phyloP scores from a whole-genome alignment of 78 protist genomes.

The Dictyostelium capitatum region DNA sequence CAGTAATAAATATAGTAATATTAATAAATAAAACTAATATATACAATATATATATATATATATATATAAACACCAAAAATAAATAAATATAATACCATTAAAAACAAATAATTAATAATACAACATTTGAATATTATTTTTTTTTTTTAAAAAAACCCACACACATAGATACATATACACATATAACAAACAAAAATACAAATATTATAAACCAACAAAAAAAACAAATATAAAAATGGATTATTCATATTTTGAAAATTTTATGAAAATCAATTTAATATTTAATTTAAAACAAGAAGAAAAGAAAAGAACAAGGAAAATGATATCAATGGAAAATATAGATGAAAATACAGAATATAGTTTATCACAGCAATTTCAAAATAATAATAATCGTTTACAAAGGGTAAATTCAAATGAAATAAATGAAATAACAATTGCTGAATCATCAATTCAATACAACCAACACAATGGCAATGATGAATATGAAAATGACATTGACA shows the following conservation, averaged over 20 bases:
- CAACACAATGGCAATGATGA: no score
- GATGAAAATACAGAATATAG: neutral
- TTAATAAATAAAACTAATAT: no score
- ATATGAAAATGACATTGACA: neutral
- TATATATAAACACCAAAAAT: no score
- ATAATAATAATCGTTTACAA: neutral
- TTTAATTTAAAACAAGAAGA: neutral
- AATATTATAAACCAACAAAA: neutral
- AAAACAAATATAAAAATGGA: neutral
- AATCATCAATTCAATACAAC: neutral
- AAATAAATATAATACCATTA: no score
- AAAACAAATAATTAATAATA: no score
- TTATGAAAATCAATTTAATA: constrained; percentile 5
- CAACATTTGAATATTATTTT: no score
- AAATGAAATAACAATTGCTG: neutral
- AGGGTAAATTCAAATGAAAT: neutral
- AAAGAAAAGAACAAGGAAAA: constrained; percentile 9
- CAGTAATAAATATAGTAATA: no score
- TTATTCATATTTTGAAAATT: constrained; percentile 3
- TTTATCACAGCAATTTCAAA: neutral
- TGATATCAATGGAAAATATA: neutral
- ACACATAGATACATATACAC: no score
- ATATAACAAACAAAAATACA: no score
- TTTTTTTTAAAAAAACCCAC: no score
- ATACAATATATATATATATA: no score